phyloP scores from a whole-genome alignment of 441 rosid species.

The Erodium texanum region DNA sequence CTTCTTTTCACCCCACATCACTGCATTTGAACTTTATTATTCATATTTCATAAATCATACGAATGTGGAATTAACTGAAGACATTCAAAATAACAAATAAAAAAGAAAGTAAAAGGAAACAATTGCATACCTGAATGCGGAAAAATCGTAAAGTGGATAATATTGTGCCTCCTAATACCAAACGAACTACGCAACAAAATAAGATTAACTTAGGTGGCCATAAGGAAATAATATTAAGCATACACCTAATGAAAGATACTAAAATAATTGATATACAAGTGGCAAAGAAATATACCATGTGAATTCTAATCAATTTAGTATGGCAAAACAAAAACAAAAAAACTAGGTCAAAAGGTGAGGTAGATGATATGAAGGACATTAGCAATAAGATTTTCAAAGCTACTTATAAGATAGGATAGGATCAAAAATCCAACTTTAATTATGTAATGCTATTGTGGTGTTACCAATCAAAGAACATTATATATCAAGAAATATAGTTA shows the following conservation, averaged over 20 bases:
- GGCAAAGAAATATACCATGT: background rate
- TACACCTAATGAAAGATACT: background rate
- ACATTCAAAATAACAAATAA: background rate
- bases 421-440: background rate
- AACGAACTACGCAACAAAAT: slow-evolving; percentile 48
- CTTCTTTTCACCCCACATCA: background rate
- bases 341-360: background rate
- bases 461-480: background rate
- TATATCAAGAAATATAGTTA: background rate
- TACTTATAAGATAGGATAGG: background rate
- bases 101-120: slow-evolving; percentile 13
- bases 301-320: background rate
- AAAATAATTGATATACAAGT: background rate
- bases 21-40: background rate
- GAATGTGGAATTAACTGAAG: background rate
- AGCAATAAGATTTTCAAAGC: background rate
- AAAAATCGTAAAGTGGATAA: slow-evolving; percentile 62
- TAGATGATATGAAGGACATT: background rate
- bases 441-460: background rate
- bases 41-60: background rate
- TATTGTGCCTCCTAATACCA: slow-evolving; percentile 63
- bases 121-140: slow-evolving; percentile 60
- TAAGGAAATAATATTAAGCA: background rate
- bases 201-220: background rate
- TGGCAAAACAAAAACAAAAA: background rate